phyloP scores from a whole-genome alignment of 1,139 yeast genomes.

The Pichia sp. region DNA sequence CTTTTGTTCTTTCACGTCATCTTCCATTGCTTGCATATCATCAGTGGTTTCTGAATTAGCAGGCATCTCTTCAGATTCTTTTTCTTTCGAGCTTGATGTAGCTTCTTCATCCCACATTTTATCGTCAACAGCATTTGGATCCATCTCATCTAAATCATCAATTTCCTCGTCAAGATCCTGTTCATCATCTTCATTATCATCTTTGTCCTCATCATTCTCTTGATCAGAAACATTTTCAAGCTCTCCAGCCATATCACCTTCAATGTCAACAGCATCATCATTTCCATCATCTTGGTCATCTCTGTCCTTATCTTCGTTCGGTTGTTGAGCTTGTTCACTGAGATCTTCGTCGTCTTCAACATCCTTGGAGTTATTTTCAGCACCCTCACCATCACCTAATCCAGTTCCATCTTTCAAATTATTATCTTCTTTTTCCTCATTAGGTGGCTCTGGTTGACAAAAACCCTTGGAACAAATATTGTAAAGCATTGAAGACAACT shows the following conservation, averaged over 20 bases:
- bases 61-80: conserved; percentile 63
- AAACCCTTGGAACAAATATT: conserved; percentile 78
- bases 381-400: conserved; percentile 94
- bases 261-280: conserved; percentile 83
- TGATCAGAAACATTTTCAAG: conserved; percentile 66
- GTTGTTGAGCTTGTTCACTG: conserved; percentile 80
- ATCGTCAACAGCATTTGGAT: conserved; percentile 93
- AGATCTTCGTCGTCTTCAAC: conserved; percentile 91
- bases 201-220: conserved; percentile 45
- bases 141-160: conserved; percentile 83
- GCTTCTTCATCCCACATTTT: conserved; percentile 98
- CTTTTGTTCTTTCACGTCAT: conserved; percentile 32
- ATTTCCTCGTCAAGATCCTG: conserved; percentile 81
- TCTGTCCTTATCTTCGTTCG: conserved; percentile 67
- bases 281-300: conserved; percentile 55
- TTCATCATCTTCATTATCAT: conserved; percentile 41
- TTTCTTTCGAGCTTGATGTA: conserved; percentile 63
- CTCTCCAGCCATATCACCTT: conserved; percentile 96
- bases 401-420: conserved; percentile 87
- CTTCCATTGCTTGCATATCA: conserved; percentile 58
- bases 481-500: conserved; percentile 49
- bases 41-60: conserved; percentile 49
- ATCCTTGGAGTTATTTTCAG: conserved; percentile 70
- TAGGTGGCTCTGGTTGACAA: conserved; percentile 83
- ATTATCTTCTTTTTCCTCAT: conserved; percentile 56